Evolutionary conservation across 2,329 filamentous ascomycete species (phyloP), one percentile per base, ranked within the genome.

Genomic region (Cercospora zeina): DNA sequence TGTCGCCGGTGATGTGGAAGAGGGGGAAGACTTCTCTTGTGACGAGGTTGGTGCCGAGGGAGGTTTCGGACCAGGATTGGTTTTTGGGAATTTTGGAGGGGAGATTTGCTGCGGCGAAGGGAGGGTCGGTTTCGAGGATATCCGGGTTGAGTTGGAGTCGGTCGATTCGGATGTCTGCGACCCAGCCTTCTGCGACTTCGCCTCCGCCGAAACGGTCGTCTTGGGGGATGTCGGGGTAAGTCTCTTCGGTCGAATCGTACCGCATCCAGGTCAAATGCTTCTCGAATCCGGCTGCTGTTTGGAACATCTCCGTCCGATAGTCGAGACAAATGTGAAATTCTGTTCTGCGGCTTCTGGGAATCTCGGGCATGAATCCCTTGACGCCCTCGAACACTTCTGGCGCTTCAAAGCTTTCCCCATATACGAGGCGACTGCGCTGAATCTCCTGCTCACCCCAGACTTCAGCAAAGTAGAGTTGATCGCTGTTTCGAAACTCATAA

Each of bases 381-480:
- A 45, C 50, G 10, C 55, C 61, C 10, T 58, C 42, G 3, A 34
- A 45, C 9, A 63, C 19, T 14, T 57, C 45, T 3, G 61, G 65
- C 3, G 42, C 34, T 34, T 61, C 45, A 16, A 61, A 63, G 13
- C 61, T 45, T 11, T 42, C 54, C 6, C 60, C 62, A 19, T 65
- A 58, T 2, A 58, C 57, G 9, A 67, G 42, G 14, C 63, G 61
- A 34, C 54, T 30, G 11, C 49, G 79, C n/a, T 62, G 69, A 53
- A 79, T 79, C 69, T 85, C 82, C 68, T 85, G 83, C 49, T 80
- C 77, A 21, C 79, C 81, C 60, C 79, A 84, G 42, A 85, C 78
- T 61, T 81, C 77, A 4, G 80, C 77, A 57, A 85, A 77, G n/a
- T 79, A 78, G 62, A 77, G 73, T 67, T 82, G 77, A 65, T 82